Conservation (phyloP, 2,329 filamentous ascomycete species). For the Aspergillus sp. region DNA sequence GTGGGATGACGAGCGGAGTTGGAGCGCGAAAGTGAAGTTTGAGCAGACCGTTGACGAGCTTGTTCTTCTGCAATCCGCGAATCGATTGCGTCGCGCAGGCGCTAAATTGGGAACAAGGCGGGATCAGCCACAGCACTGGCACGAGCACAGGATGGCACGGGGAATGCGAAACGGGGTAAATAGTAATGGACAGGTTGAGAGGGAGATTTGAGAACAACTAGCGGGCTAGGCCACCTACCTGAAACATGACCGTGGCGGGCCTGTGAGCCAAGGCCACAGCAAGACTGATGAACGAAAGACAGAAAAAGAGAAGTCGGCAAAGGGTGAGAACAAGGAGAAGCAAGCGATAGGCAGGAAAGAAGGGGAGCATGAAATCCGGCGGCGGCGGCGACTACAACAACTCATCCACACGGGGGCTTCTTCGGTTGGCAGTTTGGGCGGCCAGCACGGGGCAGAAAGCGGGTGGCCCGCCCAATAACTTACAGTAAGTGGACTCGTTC, state of each 20-base stretch:
- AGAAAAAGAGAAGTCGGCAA: constrained; percentile 15
- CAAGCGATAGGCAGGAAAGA: constrained; percentile 15
- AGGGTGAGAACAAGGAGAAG: constrained; percentile 14
- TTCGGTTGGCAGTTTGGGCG: constrained; percentile 9
- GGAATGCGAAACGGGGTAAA: constrained; percentile 3
- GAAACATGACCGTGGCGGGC: constrained; percentile 34
- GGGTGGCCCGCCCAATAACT: neutral
- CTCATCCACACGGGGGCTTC: neutral
- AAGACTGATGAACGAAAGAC: constrained; percentile 16
- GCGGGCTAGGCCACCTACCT: constrained; percentile 24
- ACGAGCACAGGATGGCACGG: neutral
- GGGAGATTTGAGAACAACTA: neutral
- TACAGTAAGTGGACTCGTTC: too few relatives aligned
- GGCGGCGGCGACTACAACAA: neutral
- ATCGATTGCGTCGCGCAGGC: constrained; percentile 82
- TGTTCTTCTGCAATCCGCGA: constrained; percentile 89
- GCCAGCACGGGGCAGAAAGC: constrained; percentile 12
- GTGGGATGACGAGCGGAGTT: constrained; percentile 43
- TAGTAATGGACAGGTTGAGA: neutral
- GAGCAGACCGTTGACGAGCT: constrained; percentile 66
- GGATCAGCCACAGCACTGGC: constrained; percentile 1
- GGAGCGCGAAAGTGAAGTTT: constrained; percentile 49
- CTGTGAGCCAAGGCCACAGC: constrained; percentile 23
- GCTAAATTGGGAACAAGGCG: constrained; percentile 49
- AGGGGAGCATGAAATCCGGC: constrained; percentile 14